Base-by-base conservation (phyloP, 768 basidiomycete species). In the Crassisporium funariophilum region DNA sequence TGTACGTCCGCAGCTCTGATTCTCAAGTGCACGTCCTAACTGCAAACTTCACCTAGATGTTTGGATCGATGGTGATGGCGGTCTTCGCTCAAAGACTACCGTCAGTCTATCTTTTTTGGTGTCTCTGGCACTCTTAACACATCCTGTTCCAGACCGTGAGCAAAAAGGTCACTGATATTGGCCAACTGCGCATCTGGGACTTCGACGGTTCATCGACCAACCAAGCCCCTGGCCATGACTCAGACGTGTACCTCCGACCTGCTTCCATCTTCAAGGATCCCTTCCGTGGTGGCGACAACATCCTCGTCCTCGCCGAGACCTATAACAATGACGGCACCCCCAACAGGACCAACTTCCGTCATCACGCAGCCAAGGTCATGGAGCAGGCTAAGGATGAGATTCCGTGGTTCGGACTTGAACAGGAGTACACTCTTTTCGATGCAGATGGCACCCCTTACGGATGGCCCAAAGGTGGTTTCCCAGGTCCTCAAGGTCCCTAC, bases 381-480 rank as follows among this genome's bases (percentile, higher is more conserved):
- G 94, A 98, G 49, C 82, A 85, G 48, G 90, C 87, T 59, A 90
- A 90, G 72, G 84, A 83, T 1, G 13, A 62, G 17, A 74, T 73
- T 44, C 97, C 97, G 23, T 99, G 97, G 97, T 98, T 99, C 69
- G 94, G 95, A 74, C 77, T 98, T 53, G 95, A 98, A 72, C 97
- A 99, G 70, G 97, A 98, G 67, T 99, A 98, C 79, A 98, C 95
- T 58, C 86, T 99, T 57, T 89, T 99, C 60, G 94, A 93, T 64
- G 79, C 77, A 55, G 97, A 98, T 67, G 94, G 86, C 57, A 76
- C 79, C 52, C 95, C 95, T 36, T 88, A 77, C 70, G 93, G 92
- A 45, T 98, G 97, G 97, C 97, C 97, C 62, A 94, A 94, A 73
- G 94, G 93, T 60, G 97, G 97, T 73, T 99, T 98, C 87, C 97